Evolutionary conservation across 2,329 filamentous ascomycete species (phyloP).

Genomic region (Sarocladium kiliense): DNA sequence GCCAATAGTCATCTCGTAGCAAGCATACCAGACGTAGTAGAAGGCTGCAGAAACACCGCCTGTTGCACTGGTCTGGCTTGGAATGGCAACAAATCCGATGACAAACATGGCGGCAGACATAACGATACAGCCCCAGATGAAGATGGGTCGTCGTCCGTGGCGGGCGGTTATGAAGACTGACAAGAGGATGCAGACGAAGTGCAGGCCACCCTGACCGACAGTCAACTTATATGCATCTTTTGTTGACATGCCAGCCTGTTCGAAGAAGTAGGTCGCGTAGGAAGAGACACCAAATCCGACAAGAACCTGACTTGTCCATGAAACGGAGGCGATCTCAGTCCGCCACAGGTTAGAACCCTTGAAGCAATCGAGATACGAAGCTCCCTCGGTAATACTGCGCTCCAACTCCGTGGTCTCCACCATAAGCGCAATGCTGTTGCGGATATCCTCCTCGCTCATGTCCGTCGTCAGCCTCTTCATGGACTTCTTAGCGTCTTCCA

Average conservation of each 20-base stretch:
- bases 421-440: conserved; percentile 47
- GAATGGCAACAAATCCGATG: conserved; percentile 41
- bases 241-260: conserved; percentile 32
- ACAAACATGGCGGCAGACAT: conserved; percentile 37
- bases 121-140: conserved; percentile 35
- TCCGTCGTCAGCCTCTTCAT: conserved; percentile 56
- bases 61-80: conserved; percentile 16
- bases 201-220: conserved; percentile 26
- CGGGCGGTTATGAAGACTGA: conserved; percentile 33
- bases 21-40: conserved; percentile 25
- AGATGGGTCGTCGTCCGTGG: conserved; percentile 33
- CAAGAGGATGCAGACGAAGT: conserved; percentile 30
- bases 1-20: conserved; percentile 16
- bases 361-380: conserved; percentile 37
- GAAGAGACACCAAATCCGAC: conserved; percentile 26
- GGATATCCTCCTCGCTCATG: conserved; percentile 23
- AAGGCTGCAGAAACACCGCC: conserved; percentile 8
- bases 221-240: conserved; percentile 30
- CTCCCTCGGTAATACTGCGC: conserved; percentile 12
- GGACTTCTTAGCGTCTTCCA: conserved; percentile 36
- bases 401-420: conserved; percentile 27
- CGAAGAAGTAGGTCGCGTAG: conserved; percentile 36
- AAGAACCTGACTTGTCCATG: conserved; percentile 30
- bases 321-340: conserved; percentile 32
- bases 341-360: conserved; percentile 35